Evolutionary conservation across 352 stramenopile genomes (phyloP), one percentile per base, ranked within the genome.

Genomic region (Phytophthora aleatoria): DNA sequence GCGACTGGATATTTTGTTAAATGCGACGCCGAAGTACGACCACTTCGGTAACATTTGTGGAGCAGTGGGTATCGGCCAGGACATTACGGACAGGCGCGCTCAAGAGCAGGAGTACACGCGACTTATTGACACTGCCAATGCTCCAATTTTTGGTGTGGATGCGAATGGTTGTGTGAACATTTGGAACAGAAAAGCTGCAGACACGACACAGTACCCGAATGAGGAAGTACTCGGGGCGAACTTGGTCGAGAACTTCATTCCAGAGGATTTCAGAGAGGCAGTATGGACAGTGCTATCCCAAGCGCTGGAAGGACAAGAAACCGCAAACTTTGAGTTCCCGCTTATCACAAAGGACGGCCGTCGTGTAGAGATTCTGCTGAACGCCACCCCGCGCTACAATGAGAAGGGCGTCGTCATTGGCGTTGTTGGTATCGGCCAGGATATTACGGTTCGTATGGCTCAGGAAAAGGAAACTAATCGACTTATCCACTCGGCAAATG

Each of bases 91-190:
- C 28, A 71, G 79, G 27, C 73, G 71, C 12, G 76, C 78, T 11
- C 85, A 93, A 54, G 85, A 93, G 24, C 85, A 91, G 45, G 84
- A 93, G 52, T 93, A 93, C 57, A 79, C 73, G 0, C 81, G 85
- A n/a, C 63, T 96, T 3, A 93, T 96, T 50, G 89, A 96, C 50
- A 94, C 81, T 30, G 87, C 89, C 0, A 95, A 96, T 56, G 81
- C 85, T 2, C 83, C 87, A 1, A 95, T 95, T 52, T 91, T 95
- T 61, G 86, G 84, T 24, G 79, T 93, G 33, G 83, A 95, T 60
- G 64, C 53, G 11, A 63, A 85, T 38, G 74, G 85, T 11, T 65
- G 76, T 38, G 85, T 92, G 10, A 91, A 92, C 55, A 90, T 90
- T 56, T 89, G 86, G 86, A 94, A 95, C 56, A 59, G 83, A 3